phyloP scores from a whole-genome alignment of 306 rosid genomes.

The Trichosanthes cucumerina region DNA sequence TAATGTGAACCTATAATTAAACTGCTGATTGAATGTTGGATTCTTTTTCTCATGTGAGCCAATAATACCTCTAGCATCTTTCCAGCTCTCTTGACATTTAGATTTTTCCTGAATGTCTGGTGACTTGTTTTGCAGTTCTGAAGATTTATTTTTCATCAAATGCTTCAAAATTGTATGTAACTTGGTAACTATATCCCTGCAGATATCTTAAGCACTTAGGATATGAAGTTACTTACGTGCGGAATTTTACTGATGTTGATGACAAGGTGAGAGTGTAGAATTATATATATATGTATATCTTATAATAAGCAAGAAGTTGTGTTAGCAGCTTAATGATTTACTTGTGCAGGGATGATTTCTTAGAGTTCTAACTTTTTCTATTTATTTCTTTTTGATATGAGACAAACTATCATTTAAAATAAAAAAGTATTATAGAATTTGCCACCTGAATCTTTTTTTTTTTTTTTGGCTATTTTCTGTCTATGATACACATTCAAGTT shows the following conservation, averaged over 20 bases:
- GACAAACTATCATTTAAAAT: background rate
- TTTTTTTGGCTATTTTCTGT: no score
- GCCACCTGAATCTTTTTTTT: background rate
- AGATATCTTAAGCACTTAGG: conserved; percentile 69
- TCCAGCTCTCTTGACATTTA: background rate
- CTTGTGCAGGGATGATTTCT: background rate
- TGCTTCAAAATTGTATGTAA: background rate
- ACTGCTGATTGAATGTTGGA: background rate
- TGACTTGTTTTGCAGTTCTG: background rate
- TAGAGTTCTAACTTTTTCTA: background rate
- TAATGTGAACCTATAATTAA: background rate
- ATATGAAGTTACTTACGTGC: conserved; percentile 80
- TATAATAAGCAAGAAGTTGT: background rate
- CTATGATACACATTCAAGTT: no score
- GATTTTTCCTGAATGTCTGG: background rate
- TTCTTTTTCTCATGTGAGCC: background rate
- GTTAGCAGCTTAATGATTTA: background rate
- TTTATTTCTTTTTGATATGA: background rate
- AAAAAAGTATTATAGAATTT: background rate
- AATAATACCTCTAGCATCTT: background rate
- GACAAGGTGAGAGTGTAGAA: conserved; percentile 61
- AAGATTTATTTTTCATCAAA: background rate
- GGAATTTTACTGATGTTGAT: conserved; percentile 96
- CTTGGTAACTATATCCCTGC: conserved; percentile 19
- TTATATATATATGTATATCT: background rate